These are phyloP conservation scores for Termitomyces sp. DNA, from an alignment of 768 basidiomycete genomes.

Conservation along the genomic window DNA sequence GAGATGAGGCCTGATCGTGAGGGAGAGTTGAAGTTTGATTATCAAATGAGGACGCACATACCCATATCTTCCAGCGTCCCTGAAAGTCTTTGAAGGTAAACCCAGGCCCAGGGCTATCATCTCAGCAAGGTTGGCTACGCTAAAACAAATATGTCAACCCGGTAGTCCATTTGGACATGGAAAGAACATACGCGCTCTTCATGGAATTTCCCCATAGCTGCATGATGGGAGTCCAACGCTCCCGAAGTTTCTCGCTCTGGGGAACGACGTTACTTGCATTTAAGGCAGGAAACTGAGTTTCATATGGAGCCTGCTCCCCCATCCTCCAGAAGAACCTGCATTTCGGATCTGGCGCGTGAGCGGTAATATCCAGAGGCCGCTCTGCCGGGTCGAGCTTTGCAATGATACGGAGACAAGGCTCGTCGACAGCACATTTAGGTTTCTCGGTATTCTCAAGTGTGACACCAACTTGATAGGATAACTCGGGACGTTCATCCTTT, in stretches of 20 bases:
- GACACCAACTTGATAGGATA: conserved; percentile 90
- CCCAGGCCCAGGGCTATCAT: conserved; percentile 87
- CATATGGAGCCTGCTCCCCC: conserved; percentile 69
- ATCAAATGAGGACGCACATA: conserved; percentile 29
- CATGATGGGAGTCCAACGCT: conserved; percentile 70
- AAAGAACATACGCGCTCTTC: conserved; percentile 71
- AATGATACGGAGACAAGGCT: conserved; percentile 81
- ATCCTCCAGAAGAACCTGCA: conserved; percentile 93
- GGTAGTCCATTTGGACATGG: background rate
- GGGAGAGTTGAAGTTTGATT: background rate
- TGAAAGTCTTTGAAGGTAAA: conserved; percentile 64
- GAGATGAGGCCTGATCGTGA: conserved; percentile 58
- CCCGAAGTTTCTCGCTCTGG: conserved; percentile 47
- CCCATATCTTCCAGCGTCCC: conserved; percentile 84
- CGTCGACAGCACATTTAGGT: conserved; percentile 79
- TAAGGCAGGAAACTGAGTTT: conserved; percentile 71
- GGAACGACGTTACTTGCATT: conserved; percentile 86
- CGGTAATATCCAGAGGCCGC: conserved; percentile 80
- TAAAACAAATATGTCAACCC: conserved; percentile 24
- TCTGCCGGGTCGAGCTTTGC: conserved; percentile 70
- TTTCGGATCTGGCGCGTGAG: conserved; percentile 86
- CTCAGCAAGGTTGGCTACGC: conserved; percentile 82
- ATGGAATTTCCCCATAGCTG: conserved; percentile 85
- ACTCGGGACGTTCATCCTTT: conserved; percentile 80
- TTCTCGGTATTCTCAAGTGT: conserved; percentile 97